Conservation (phyloP, 805 yeast species). For the Metschnikowia kofuensis region DNA sequence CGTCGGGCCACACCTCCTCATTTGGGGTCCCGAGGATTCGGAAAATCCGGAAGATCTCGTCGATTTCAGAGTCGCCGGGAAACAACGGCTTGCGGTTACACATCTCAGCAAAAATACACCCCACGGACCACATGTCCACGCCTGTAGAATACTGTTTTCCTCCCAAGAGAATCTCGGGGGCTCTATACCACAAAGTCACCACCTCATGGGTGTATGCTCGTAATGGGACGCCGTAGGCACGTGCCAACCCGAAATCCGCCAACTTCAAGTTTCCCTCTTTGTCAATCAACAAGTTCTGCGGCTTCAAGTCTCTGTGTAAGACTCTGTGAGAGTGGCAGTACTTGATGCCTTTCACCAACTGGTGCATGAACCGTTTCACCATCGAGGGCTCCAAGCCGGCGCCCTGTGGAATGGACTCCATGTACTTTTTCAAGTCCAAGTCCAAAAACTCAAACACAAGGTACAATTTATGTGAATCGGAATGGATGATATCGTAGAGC, state of each 20-base stretch:
- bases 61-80: constrained; percentile 98
- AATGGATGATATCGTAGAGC: constrained; percentile 89
- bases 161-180: constrained; percentile 93
- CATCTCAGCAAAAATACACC: constrained; percentile 98
- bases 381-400: constrained; percentile 85
- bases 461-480: constrained; percentile 88
- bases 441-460: constrained; percentile 92
- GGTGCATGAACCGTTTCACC: constrained; percentile 92
- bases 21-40: constrained; percentile 91
- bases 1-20: constrained; percentile 94
- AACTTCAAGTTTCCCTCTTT: constrained; percentile 82
- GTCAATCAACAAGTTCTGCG: constrained; percentile 91
- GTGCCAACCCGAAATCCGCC: constrained; percentile 85
- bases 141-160: constrained; percentile 98
- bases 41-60: constrained; percentile 91
- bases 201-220: constrained; percentile 98
- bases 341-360: constrained; percentile 83
- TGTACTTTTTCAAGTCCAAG: constrained; percentile 90
- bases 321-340: constrained; percentile 95
- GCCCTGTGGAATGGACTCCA: constrained; percentile 92
- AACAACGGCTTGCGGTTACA: constrained; percentile 91
- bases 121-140: constrained; percentile 98
- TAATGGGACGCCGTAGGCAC: constrained; percentile 96
- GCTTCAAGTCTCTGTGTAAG: constrained; percentile 92
- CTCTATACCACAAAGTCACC: constrained; percentile 95